These are phyloP conservation scores for Ustilago crameri DNA, from an alignment of 1,284 basidiomycete genomes.

Conservation along the genomic window DNA sequence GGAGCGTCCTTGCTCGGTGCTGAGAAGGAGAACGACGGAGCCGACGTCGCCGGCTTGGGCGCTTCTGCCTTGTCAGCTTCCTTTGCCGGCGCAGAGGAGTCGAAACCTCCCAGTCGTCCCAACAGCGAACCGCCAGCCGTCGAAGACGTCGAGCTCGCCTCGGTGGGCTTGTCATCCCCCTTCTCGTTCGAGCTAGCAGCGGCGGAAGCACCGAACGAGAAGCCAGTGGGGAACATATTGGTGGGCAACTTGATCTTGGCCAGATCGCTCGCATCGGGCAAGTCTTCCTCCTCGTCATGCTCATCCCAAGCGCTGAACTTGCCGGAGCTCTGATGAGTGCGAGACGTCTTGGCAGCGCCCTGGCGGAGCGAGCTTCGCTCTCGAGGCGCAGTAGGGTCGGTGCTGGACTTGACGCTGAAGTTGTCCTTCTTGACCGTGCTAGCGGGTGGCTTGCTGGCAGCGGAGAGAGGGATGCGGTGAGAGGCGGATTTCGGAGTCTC, in stretches of 20 bases:
- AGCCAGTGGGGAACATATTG: constrained; percentile 60
- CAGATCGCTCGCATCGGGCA: constrained; percentile 58
- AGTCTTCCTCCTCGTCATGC: constrained; percentile 63
- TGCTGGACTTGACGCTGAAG: constrained; percentile 47
- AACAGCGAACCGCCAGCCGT: constrained; percentile 31
- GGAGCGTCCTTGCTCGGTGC: constrained; percentile 39
- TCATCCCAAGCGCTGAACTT: constrained; percentile 62
- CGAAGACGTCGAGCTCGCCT: constrained; percentile 5
- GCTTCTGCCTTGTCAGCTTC: constrained; percentile 16
- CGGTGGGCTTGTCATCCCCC: background rate
- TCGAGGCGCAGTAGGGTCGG: constrained; percentile 39
- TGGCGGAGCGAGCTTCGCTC: constrained; percentile 63
- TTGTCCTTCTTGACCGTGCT: constrained; percentile 49
- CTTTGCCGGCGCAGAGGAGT: constrained; percentile 37
- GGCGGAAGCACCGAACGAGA: constrained; percentile 49
- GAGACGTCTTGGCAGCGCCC: constrained; percentile 55
- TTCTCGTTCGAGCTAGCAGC: background rate
- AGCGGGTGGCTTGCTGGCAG: constrained; percentile 30
- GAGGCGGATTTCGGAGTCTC: constrained; percentile 46
- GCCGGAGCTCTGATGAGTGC: constrained; percentile 62
- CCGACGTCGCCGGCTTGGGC: constrained; percentile 13
- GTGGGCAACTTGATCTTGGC: constrained; percentile 65
- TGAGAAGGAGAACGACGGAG: constrained; percentile 42
- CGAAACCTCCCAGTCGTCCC: constrained; percentile 52
- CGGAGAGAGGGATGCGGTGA: constrained; percentile 36